phyloP scores from a whole-genome alignment of 208 protist genomes.

The Herpetomonas samuelpessoai region DNA sequence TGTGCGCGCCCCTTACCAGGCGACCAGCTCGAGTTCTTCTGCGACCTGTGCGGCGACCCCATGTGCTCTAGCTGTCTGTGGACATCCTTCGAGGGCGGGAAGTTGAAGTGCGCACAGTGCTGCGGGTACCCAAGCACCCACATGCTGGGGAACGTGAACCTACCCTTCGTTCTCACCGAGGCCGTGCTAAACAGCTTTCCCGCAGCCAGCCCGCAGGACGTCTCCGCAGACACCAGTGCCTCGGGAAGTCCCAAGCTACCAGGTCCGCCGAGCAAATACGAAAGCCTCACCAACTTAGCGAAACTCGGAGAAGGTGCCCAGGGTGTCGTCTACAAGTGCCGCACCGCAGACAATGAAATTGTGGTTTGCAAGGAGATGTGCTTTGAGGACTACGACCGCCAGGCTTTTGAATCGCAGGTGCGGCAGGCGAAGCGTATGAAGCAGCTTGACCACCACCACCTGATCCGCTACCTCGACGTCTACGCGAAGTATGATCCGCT shows the following conservation, averaged over 20 bases:
- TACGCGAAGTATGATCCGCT: slow-evolving; percentile 39
- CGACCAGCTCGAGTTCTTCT: slow-evolving; percentile 41
- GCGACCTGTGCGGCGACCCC: slow-evolving; percentile 48
- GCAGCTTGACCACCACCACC: slow-evolving; percentile 67
- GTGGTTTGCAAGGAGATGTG: slow-evolving; percentile 84
- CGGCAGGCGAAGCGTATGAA: slow-evolving; percentile 67
- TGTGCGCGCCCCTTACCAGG: slow-evolving; percentile 28
- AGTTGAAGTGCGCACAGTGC: slow-evolving; percentile 66
- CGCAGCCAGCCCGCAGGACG: slow-evolving; percentile 11
- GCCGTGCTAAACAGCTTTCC: slow-evolving; percentile 15
- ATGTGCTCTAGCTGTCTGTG: slow-evolving; percentile 59
- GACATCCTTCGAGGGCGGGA: slow-evolving; percentile 62
- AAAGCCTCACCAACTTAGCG: slow-evolving; percentile 26
- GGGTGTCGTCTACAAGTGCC: slow-evolving; percentile 78
- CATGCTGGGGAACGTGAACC: slow-evolving; percentile 11
- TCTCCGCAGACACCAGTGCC: too few relatives aligned
- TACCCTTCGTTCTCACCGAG: slow-evolving; percentile 17
- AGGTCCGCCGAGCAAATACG: slow-evolving; percentile 39
- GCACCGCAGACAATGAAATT: slow-evolving; percentile 57
- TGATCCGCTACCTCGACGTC: slow-evolving; percentile 85
- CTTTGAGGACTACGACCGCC: slow-evolving; percentile 38
- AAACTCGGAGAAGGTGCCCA: slow-evolving; percentile 77
- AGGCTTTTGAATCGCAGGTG: slow-evolving; percentile 40
- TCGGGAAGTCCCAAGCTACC: too few relatives aligned
- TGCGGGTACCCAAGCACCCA: slow-evolving; percentile 42